Conservation (phyloP, 164 flowering plant species). For the Saururus chinensis region DNA sequence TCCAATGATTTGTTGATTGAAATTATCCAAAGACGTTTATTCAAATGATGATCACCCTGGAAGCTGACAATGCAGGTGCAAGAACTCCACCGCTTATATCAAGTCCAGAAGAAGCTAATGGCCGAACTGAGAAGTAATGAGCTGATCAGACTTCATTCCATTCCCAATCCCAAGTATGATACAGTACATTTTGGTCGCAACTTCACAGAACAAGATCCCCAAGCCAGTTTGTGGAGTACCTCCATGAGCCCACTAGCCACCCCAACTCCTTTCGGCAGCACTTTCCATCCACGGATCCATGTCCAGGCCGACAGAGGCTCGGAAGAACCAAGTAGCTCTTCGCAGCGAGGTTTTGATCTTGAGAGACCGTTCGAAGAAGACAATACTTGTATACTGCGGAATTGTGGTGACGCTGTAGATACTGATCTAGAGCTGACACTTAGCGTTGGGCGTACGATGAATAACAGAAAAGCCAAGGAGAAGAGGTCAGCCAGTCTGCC, state of each 20-base stretch:
- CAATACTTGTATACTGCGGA: conserved; percentile 4
- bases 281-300: conserved; percentile 8
- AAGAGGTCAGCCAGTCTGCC: conserved; percentile 10
- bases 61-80: neutral
- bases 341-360: conserved; percentile 40
- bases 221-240: conserved; percentile 14
- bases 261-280: conserved; percentile 3
- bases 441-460: conserved; percentile 37
- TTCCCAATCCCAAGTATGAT: conserved; percentile 1
- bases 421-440: conserved; percentile 51
- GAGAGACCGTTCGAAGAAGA: conserved; percentile 30
- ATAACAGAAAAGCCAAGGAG: conserved; percentile 16
- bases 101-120: conserved; percentile 55
- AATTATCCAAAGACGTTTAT: neutral
- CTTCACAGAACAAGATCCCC: conserved; percentile 6
- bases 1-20: neutral
- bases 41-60: neutral
- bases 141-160: neutral
- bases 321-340: conserved; percentile 28
- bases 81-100: conserved; percentile 29
- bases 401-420: conserved; percentile 15
- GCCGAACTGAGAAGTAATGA: conserved; percentile 29
- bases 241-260: too few species aligned
- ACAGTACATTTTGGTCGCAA: neutral
- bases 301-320: conserved; percentile 19